Evolutionary conservation across 2,329 filamentous ascomycete genomes (phyloP).

Genomic region (Colletotrichum navitas): DNA sequence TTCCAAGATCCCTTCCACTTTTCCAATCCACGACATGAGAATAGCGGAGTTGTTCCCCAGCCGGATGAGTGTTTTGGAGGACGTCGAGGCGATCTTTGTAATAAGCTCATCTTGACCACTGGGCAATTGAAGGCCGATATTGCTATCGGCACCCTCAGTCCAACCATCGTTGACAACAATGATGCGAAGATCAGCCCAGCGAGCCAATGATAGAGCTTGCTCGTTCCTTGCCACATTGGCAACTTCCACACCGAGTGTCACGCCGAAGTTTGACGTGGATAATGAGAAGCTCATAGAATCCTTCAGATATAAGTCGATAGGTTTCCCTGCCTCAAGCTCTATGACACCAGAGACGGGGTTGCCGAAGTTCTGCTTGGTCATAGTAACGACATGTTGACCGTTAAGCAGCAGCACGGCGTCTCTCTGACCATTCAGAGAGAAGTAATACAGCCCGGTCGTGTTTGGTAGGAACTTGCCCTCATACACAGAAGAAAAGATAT

Average conservation of each 20-base stretch:
- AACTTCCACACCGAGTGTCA: slow-evolving; percentile 18
- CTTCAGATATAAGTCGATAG: neutral
- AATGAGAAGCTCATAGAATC: slow-evolving; percentile 26
- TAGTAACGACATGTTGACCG: slow-evolving; percentile 48
- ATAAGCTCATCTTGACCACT: slow-evolving; percentile 18
- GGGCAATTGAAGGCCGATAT: slow-evolving; percentile 12
- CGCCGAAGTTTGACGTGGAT: slow-evolving; percentile 9
- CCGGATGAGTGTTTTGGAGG: slow-evolving; percentile 1
- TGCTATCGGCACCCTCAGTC: slow-evolving; percentile 18
- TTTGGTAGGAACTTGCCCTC: slow-evolving; percentile 44
- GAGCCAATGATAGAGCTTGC: neutral
- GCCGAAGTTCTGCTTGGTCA: slow-evolving; percentile 21
- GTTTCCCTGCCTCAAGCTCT: too few relatives aligned
- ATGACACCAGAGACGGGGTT: neutral
- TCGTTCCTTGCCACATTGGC: slow-evolving; percentile 4
- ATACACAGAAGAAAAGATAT: slow-evolving; percentile 43
- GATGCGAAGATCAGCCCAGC: slow-evolving; percentile 22
- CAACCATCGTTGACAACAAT: slow-evolving; percentile 16
- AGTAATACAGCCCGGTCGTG: slow-evolving; percentile 46
- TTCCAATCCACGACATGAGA: slow-evolving; percentile 21
- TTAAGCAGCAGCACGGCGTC: slow-evolving; percentile 51
- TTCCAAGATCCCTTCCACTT: slow-evolving; percentile 23
- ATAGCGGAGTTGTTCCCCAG: slow-evolving; percentile 19
- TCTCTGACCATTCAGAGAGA: slow-evolving; percentile 52
- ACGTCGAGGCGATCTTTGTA: neutral